phyloP scores from a whole-genome alignment of 768 basidiomycete species.

The Mycena vitilis region DNA sequence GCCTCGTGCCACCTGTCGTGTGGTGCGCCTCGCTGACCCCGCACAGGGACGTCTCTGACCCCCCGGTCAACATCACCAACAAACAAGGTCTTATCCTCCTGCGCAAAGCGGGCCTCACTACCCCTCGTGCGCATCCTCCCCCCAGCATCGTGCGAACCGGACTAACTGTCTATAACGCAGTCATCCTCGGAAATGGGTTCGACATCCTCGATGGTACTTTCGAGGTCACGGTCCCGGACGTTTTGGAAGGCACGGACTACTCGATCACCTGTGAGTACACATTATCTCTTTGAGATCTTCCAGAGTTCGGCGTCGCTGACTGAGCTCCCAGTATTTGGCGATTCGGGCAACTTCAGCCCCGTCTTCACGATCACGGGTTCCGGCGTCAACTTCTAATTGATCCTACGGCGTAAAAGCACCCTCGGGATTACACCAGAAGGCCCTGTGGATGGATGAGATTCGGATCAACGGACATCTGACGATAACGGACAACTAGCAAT shows the following conservation, averaged over 20 bases:
- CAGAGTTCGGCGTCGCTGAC: no score
- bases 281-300: no score
- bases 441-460: no score
- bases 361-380: slow-evolving; percentile 42
- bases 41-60: slow-evolving; percentile 45
- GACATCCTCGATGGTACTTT: slow-evolving; percentile 43
- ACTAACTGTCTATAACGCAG: slow-evolving; percentile 23
- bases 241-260: slow-evolving; percentile 46
- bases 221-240: slow-evolving; percentile 43
- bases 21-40: background rate
- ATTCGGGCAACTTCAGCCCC: slow-evolving; percentile 51
- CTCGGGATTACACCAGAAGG: no score
- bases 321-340: slow-evolving; percentile 45
- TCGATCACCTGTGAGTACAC: slow-evolving; percentile 38
- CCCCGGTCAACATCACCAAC: slow-evolving; percentile 49
- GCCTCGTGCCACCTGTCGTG: background rate
- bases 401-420: no score
- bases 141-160: background rate
- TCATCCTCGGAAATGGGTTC: slow-evolving; percentile 43
- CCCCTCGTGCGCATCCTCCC: slow-evolving; percentile 38
- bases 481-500: no score
- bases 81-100: slow-evolving; percentile 43
- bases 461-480: no score
- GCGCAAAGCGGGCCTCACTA: slow-evolving; percentile 37
- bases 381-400: no score